Percentiles rank a stretch among this genome's conserved stretches.
Conservation (phyloP, 2,329 filamentous ascomycete species). For the Cercospora sojina region DNA sequence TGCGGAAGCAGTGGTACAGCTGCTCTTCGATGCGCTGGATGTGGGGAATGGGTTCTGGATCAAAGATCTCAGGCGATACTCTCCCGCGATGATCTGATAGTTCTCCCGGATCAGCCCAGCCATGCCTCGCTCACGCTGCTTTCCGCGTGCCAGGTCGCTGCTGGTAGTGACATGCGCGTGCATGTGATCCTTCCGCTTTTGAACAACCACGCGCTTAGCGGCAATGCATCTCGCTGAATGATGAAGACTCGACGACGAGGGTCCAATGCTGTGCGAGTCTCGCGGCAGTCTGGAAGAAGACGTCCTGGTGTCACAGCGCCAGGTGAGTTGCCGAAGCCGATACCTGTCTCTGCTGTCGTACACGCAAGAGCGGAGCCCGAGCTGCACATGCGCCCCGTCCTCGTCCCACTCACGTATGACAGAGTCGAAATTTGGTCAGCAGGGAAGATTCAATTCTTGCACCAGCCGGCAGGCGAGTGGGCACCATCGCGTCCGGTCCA, state of each 20-base stretch:
- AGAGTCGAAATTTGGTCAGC: conserved; percentile 7
- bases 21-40: conserved; percentile 11
- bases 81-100: neutral
- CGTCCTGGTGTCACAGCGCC: conserved; percentile 4
- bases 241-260: neutral
- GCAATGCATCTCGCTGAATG: neutral
- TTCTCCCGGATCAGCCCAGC: neutral
- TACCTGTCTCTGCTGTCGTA: conserved; percentile 1
- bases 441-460: conserved; percentile 8
- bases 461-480: neutral
- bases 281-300: conserved; percentile 12
- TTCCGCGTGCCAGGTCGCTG: conserved; percentile 11
- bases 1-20: conserved; percentile 17
- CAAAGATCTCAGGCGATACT: neutral
- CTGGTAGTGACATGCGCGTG: conserved; percentile 13
- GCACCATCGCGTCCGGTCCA: neutral
- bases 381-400: neutral
- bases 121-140: conserved; percentile 10
- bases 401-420: conserved; percentile 5
- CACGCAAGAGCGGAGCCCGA: conserved; percentile 4
- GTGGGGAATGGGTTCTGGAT: neutral
- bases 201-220: conserved; percentile 10
- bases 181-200: conserved; percentile 11
- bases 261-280: conserved; percentile 7
- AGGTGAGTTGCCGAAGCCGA: neutral